Conservation (phyloP, 2,329 filamentous ascomycete genomes). For the Verticillium tricorpus region DNA sequence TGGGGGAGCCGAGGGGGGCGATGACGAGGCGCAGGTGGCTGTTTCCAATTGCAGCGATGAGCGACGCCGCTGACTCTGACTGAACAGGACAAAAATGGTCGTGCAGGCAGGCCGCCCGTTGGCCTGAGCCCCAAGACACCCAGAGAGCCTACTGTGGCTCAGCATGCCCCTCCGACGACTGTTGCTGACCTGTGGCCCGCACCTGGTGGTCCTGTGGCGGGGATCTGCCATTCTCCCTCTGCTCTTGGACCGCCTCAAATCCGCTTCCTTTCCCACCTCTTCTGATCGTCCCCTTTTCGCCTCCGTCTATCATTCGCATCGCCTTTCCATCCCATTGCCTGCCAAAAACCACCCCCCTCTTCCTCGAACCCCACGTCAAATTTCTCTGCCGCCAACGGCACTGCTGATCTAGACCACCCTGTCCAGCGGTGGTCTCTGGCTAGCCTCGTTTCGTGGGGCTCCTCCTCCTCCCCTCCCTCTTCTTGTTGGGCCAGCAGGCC, state of each 20-base stretch:
- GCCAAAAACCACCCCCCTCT: not conserved
- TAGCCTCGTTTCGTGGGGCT: not conserved
- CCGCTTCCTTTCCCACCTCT: not conserved
- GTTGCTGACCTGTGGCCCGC: not conserved
- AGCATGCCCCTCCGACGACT: not conserved
- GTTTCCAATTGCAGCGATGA: conserved; percentile 7
- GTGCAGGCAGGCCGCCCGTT: not conserved
- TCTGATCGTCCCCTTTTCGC: not conserved
- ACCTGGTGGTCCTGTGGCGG: not conserved
- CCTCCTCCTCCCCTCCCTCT: not conserved
- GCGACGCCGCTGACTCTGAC: not conserved
- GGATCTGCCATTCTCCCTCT: not conserved
- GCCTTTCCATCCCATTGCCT: not conserved
- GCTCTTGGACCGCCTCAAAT: not conserved
- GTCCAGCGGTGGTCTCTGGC: not conserved
- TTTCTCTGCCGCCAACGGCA: not conserved
- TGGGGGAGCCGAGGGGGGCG: conserved; percentile 16
- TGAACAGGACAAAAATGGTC: not conserved
- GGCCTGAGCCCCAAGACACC: not conserved
- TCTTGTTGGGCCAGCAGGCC: not conserved
- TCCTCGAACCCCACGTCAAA: not conserved
- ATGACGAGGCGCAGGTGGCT: conserved; percentile 33
- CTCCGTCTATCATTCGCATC: not conserved
- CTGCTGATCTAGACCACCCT: not conserved
- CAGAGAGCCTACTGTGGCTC: not conserved